Evolutionary conservation across 2,329 filamentous ascomycete species (phyloP), one percentile per base, ranked within the genome.

Genomic region (Talaromyces sp.): DNA sequence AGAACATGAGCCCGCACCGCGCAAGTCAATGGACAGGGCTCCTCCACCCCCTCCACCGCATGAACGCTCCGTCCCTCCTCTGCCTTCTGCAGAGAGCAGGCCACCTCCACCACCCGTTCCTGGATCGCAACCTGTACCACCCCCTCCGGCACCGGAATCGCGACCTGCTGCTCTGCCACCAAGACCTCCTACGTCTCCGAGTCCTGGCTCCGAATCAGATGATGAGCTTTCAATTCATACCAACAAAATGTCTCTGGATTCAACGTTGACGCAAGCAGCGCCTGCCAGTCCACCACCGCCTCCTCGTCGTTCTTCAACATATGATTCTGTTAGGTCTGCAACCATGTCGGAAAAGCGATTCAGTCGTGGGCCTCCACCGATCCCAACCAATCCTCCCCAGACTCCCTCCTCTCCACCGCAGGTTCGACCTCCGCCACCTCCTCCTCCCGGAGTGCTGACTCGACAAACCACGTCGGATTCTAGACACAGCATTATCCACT

Each of bases 201-300:
- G 88, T 65, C 85, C 90, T 67, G 93, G 92, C 35, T 96, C 92
- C 1, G 91, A 90, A 74, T 95, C 93, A 50, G 93, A 96, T 71
- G 93, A 97, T 75, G 94, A 97, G 76, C 81, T 93, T 71, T 92
- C 90, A 10, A 78, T 72, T 73, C 84, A 71, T 75, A 78, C 69
- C 78, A 81, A 60, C 77, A 83, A 69, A 70, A 78, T 72, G 62
- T 83, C 80, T 19, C 69, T 79, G 52, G 77, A 77, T 22, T 45
- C 58, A 58, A 78, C 81, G 41, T 79, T 78, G 25, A 74, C 79
- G 35, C 74, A 74, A 45, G 74, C 79, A 61, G 76, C 76, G 61
- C 69, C 72, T 68, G 77, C 71, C 69, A 79, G 71, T 57, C 60
- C 67, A 13, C 52, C 65, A n/a, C 57, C 67, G 15, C 66, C 67